These are phyloP conservation scores for Telfairia occidentalis DNA, from an alignment of 331 rosid species.

Conservation along the genomic window DNA sequence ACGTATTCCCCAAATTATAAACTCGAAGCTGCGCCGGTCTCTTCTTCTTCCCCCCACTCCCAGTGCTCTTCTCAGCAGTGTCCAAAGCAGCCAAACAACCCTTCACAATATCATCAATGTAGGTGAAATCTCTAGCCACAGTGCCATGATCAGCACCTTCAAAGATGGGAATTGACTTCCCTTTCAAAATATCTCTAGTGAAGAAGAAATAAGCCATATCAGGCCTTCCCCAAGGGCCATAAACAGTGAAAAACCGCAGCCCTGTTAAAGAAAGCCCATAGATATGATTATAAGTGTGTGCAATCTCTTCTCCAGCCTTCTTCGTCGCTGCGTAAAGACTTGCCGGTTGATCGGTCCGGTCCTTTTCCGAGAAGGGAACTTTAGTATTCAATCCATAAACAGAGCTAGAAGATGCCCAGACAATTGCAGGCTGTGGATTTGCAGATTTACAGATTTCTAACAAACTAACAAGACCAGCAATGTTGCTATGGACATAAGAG, in stretches of 20 bases:
- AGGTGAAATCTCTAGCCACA: constrained; percentile 19
- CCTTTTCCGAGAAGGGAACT: constrained; percentile 15
- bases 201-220: constrained; percentile 19
- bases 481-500: constrained; percentile 18
- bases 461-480: constrained; percentile 14
- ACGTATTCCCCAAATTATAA: constrained; percentile 56
- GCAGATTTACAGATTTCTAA: constrained; percentile 18
- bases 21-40: constrained; percentile 56
- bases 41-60: constrained; percentile 68
- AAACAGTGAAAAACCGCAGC: constrained; percentile 16
- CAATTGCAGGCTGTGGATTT: constrained; percentile 17
- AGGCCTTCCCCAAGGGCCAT: constrained; percentile 21
- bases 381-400: constrained; percentile 18
- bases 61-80: constrained; percentile 41
- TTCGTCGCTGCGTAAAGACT: constrained; percentile 10
- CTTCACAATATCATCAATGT: constrained; percentile 19
- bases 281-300: constrained; percentile 14
- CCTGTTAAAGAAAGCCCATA: constrained; percentile 15
- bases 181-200: constrained; percentile 17
- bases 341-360: constrained; percentile 13
- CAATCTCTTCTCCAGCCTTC: constrained; percentile 16
- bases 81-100: constrained; percentile 18
- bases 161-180: constrained; percentile 15
- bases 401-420: constrained; percentile 20
- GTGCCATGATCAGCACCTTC: constrained; percentile 17